Evolutionary conservation across 2,329 filamentous ascomycete genomes (phyloP), one percentile per base, ranked within the genome.

Genomic region (Ilyonectria robusta): DNA sequence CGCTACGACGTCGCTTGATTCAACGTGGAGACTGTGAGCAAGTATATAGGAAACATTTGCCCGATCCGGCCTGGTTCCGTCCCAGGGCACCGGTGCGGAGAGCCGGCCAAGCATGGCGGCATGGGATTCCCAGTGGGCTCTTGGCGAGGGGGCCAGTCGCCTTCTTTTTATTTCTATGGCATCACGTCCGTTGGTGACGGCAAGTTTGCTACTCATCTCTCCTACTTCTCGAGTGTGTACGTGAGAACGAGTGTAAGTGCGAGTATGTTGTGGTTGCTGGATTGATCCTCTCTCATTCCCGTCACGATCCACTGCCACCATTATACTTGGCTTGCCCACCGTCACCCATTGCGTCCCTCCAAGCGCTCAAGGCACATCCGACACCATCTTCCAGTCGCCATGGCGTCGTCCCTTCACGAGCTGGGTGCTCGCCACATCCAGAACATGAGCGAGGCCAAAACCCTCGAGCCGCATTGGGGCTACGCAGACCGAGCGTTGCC

Each of bases 401-500:
- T 53, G 46, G 76, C 72, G 70, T 65, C 59, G 63, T 62, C 72
- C 44, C 51, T 72, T 31, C 67, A 66, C 53, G 64, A 72, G 59
- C 66, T 77, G 67, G 69, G 50, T 65, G 70, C 72, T 68, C 76
- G 77, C 29, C 82, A 84, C 68, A 84, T 85, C 66, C 84, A 85
- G 68, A 81, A 85, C 64, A 78, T 79, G 66, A 78, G 71, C 31
- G 77, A 78, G 11, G 81, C 78, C n/a, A 70, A 70, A 31, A 59
- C 64, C n/a, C 62, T 81, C 15, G 78, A 82, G 61, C 78, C 78
- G 42, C 83, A 86, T 73, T 86, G 84, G 84, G 84, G 84, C 48
- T 86, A 85, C 62, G 79, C 79, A n/a, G 78, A 81, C 69, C 82
- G 84, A 26, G 78, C 81, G 0, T 47, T 86, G 4, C 84, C 84